Evolutionary conservation across 176 grass and related monocot species (phyloP), one percentile per base, ranked within the genome.

Genomic region (Pontederia crassipes): DNA sequence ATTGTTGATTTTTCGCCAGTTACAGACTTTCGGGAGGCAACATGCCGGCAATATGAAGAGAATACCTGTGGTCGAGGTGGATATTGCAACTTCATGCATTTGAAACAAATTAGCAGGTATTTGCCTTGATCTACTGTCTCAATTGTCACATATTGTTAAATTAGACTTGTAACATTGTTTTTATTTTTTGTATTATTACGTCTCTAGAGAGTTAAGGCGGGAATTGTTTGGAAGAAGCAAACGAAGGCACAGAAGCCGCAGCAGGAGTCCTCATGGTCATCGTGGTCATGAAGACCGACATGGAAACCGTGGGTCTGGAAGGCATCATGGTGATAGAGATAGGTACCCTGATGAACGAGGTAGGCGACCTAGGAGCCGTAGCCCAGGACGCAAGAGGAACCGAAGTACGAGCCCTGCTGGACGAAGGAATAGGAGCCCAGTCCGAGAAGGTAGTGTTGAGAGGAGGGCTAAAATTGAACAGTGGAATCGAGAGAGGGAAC

Each of bases 71-170:
- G 60, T 28, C 69, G 69, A 61, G 69, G 69, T 40, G 69, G 69
- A 50, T 72, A 72, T 51, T 72, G 69, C 56, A 72, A 72, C 60
- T 72, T 72, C 48, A 72, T 72, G 69, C 69, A 72, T 60, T 72
- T 72, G 47, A 72, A 72, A 52, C 56, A 72, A 35, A 72, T 72
- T 51, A 72, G 69, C 47, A 72, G 69, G 69, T 72, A 61, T 12
- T 2, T 17, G 13, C 50, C 20, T 13, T 14, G 49, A 4, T 35
- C 18, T 28, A 45, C 27, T 65, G 62, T 65, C 62, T 12, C 12
- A 65, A 28, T n/a, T 11, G 1, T 50, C 29, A 17, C 14, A 11
- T 9, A 29, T 28, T 71, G 9, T 10, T 57, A 27, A 29, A 52
- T 71, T 60, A 61, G 14, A 32, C 14, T 17, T 13, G 58, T 60